phyloP scores from a whole-genome alignment of 257 asterid genomes.

The Haberlea rhodopensis region DNA sequence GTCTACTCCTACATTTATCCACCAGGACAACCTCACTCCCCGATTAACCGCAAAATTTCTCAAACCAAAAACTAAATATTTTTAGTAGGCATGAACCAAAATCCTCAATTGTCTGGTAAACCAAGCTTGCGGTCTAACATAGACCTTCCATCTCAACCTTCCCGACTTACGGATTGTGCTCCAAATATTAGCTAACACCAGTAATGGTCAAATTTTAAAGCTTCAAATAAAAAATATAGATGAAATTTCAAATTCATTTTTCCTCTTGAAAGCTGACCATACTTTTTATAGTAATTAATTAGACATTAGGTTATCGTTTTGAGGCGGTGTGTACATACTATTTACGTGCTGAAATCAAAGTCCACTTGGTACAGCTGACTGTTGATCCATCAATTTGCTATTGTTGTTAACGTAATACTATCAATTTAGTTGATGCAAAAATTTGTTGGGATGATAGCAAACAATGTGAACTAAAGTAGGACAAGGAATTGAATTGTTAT shows the following conservation, averaged over 20 bases:
- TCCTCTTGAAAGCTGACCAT: not conserved
- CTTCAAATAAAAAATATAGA: too few relatives aligned
- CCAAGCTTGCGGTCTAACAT: not conserved
- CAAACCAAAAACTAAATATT: constrained; percentile 11
- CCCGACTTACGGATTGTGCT: not conserved
- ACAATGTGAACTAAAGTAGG: not conserved
- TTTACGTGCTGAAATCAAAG: not conserved
- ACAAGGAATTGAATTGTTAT: not conserved
- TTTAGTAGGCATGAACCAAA: not conserved
- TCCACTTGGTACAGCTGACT: not conserved
- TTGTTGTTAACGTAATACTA: not conserved
- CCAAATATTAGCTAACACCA: not conserved
- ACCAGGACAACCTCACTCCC: not conserved
- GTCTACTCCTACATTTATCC: constrained; percentile 1
- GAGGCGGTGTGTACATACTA: not conserved
- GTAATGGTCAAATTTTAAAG: too few relatives aligned
- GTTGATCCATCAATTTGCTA: not conserved
- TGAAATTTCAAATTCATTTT: too few relatives aligned
- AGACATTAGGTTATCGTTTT: too few relatives aligned
- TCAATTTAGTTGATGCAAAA: not conserved
- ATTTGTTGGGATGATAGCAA: not conserved
- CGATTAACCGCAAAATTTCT: not conserved
- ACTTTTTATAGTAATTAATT: too few relatives aligned
- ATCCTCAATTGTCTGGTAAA: constrained; percentile 1
- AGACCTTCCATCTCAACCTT: not conserved